These are phyloP conservation scores for Hanseniaspora jakobsenii DNA, from an alignment of 805 yeast species.

Conservation along the genomic window DNA sequence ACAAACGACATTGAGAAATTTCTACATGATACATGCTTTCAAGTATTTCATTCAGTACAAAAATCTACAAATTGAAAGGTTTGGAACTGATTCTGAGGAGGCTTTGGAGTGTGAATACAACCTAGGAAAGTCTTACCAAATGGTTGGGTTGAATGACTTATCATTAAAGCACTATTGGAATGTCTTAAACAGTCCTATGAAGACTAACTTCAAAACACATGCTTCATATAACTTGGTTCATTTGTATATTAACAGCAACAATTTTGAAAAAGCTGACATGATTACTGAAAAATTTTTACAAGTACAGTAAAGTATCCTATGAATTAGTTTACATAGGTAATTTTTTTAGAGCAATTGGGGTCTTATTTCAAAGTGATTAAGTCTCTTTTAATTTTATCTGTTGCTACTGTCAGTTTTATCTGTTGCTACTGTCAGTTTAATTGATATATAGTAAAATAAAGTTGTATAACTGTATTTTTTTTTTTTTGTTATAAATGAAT, in stretches of 20 bases:
- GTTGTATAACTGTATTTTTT: too few relatives aligned
- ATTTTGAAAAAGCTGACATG: slow-evolving; percentile 47
- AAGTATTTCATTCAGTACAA: slow-evolving; percentile 64
- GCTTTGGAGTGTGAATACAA: slow-evolving; percentile 72
- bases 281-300: slow-evolving; percentile 56
- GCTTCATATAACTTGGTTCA: slow-evolving; percentile 77
- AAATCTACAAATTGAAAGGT: slow-evolving; percentile 34
- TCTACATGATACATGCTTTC: slow-evolving; percentile 78
- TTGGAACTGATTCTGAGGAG: slow-evolving; percentile 33
- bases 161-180: slow-evolving; percentile 65
- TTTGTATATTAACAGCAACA: slow-evolving; percentile 68
- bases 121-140: slow-evolving; percentile 72
- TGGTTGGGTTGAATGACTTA: slow-evolving; percentile 60
- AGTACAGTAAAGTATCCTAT: slow-evolving; percentile 28
- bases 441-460: too few relatives aligned
- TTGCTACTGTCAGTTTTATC: too few relatives aligned
- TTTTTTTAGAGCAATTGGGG: too few relatives aligned
- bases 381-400: too few relatives aligned
- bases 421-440: too few relatives aligned
- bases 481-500: too few relatives aligned
- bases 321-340: too few relatives aligned
- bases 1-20: slow-evolving; percentile 70
- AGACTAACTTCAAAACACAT: slow-evolving; percentile 54
- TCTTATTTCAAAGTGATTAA: too few relatives aligned
- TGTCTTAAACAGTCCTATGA: slow-evolving; percentile 44